Evolutionary conservation across 2,329 filamentous ascomycete genomes (phyloP).

Genomic region (Stylonectria norvegica): DNA sequence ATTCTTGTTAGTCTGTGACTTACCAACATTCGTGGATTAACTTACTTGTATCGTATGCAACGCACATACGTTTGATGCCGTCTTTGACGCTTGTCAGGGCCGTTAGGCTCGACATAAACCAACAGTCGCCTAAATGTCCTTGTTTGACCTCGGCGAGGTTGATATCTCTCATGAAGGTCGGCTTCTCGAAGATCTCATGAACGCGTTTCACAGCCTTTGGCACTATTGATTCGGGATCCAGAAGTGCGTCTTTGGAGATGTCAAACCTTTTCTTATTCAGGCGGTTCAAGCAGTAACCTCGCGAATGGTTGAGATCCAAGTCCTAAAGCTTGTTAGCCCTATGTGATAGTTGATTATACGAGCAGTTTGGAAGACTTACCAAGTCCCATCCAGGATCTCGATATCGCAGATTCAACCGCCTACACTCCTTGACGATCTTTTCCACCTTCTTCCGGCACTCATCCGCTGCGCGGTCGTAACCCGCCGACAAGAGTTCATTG

Average conservation of each 20-base stretch:
- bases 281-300: conserved; percentile 53
- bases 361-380: conserved; percentile 36
- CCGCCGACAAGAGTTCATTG: conserved; percentile 58
- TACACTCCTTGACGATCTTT: conserved; percentile 63
- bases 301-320: conserved; percentile 66
- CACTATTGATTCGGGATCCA: conserved; percentile 46
- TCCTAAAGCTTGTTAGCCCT: conserved; percentile 40
- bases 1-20: conserved; percentile 8
- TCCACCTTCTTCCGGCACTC: conserved; percentile 61
- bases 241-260: conserved; percentile 42
- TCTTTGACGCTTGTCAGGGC: conserved; percentile 71
- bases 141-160: conserved; percentile 74
- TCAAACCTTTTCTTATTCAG: conserved; percentile 52
- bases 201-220: conserved; percentile 74
- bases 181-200: conserved; percentile 72
- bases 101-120: conserved; percentile 75
- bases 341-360: not conserved
- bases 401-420: conserved; percentile 75
- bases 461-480: conserved; percentile 61
- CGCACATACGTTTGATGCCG: conserved; percentile 69
- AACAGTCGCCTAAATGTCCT: conserved; percentile 75
- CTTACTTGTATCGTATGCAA: conserved; percentile 64
- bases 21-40: conserved; percentile 11
- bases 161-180: conserved; percentile 63
- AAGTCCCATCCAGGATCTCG: conserved; percentile 61